Conservation (phyloP, 139 green algal species). For the Tetraselmis striata region DNA sequence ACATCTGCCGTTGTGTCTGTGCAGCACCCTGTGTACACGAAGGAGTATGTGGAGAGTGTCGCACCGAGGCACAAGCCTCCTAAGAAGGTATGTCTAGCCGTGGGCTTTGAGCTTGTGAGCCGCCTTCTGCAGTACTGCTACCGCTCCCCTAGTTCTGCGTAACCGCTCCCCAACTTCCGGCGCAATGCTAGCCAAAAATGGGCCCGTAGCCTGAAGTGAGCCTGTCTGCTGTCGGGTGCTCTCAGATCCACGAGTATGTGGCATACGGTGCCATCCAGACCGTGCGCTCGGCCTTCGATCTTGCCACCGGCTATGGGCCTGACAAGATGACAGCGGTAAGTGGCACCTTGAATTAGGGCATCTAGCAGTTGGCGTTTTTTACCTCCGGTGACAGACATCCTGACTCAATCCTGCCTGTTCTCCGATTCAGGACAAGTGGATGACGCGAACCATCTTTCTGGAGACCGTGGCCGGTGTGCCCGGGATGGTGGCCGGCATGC, state of each 20-base stretch:
- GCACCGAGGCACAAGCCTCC: slow-evolving; percentile 41
- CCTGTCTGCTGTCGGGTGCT: neutral
- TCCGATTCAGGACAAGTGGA: slow-evolving; percentile 65
- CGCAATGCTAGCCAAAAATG: neutral
- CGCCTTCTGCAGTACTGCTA: neutral
- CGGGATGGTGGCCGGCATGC: slow-evolving; percentile 87
- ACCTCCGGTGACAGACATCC: too few species aligned
- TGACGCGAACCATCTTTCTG: slow-evolving; percentile 79
- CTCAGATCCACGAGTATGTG: slow-evolving; percentile 15
- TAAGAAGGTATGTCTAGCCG: slow-evolving; percentile 41
- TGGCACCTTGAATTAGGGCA: too few species aligned
- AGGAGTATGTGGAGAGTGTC: slow-evolving; percentile 56
- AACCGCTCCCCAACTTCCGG: neutral
- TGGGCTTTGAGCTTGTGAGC: too few species aligned
- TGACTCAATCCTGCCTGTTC: too few species aligned
- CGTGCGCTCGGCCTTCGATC: slow-evolving; percentile 58
- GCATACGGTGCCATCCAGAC: slow-evolving; percentile 11
- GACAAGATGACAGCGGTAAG: slow-evolving; percentile 4
- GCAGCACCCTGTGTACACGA: slow-evolving; percentile 49
- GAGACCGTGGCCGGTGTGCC: slow-evolving; percentile 89
- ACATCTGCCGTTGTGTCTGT: neutral
- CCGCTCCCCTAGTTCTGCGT: neutral
- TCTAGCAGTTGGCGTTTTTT: too few species aligned
- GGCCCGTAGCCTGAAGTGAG: too few species aligned
- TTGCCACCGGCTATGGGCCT: slow-evolving; percentile 52